Conservation (phyloP, 345 rosid genomes). For the Lenwebbia sp. region DNA sequence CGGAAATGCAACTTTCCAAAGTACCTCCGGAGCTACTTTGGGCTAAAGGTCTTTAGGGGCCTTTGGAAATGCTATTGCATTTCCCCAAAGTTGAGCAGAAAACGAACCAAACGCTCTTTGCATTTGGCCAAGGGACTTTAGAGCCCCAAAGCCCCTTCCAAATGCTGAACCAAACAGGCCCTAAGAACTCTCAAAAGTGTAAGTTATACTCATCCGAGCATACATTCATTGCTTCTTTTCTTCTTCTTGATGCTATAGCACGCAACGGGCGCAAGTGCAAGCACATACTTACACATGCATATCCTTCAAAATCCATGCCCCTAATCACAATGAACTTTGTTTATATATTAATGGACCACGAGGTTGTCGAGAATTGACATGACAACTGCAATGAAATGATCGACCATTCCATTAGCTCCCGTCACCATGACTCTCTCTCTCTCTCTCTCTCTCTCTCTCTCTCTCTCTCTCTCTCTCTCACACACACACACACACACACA, state of each 20-base stretch:
- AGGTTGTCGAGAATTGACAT: not conserved
- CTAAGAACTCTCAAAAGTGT: not conserved
- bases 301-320: not conserved
- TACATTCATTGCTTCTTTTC: not conserved
- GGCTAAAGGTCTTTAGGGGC: no score
- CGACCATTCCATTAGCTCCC: not conserved
- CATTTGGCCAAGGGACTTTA: no score
- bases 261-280: not conserved
- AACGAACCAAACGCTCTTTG: no score
- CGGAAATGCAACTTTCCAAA: no score
- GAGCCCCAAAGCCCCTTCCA: no score
- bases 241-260: not conserved
- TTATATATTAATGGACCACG: not conserved
- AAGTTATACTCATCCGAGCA: not conserved
- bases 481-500: no score
- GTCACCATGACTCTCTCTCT: no score
- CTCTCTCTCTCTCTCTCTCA: not conserved
- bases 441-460: not conserved
- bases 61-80: no score
- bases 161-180: no score
- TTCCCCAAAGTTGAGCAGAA: no score
- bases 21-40: no score
- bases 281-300: not conserved
- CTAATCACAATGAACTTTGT: not conserved
- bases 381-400: not conserved